phyloP scores from a whole-genome alignment of 2,329 filamentous ascomycete species.

The Metarhizium sp. region DNA sequence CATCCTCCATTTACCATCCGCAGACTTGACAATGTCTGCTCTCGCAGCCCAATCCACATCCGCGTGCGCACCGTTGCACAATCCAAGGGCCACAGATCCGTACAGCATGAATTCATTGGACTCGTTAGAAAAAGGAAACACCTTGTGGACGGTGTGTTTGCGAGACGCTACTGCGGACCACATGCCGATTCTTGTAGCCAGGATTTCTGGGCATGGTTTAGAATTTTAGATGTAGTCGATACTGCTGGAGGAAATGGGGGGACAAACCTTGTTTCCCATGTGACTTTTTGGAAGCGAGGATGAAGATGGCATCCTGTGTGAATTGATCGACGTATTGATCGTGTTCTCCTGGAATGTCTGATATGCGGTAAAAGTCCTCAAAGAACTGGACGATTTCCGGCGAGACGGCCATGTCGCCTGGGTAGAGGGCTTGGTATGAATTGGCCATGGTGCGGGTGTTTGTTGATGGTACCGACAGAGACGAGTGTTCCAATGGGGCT shows the following conservation, averaged over 20 bases:
- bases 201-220: constrained; percentile 15
- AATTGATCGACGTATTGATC: constrained; percentile 20
- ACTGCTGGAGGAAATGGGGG: neutral
- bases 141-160: constrained; percentile 18
- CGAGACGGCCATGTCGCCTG: constrained; percentile 10
- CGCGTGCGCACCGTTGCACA: constrained; percentile 17
- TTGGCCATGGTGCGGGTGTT: neutral
- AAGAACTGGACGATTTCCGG: constrained; percentile 17
- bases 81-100: constrained; percentile 18
- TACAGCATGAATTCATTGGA: constrained; percentile 22
- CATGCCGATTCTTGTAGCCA: constrained; percentile 17
- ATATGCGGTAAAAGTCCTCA: constrained; percentile 19
- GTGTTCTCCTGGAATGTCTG: constrained; percentile 19
- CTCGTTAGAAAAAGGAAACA: constrained; percentile 19
- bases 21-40: constrained; percentile 36
- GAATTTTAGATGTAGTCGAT: no score
- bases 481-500: neutral
- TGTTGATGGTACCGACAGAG: neutral
- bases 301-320: constrained; percentile 19
- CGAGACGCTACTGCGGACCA: constrained; percentile 19
- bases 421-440: constrained; percentile 12
- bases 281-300: constrained; percentile 17
- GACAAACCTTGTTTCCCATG: constrained; percentile 16
- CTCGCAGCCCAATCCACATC: constrained; percentile 44
- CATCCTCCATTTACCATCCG: constrained; percentile 42